These are phyloP conservation scores for Conticribra guillardii DNA, from an alignment of 108 stramenopile genomes.

Conservation along the genomic window DNA sequence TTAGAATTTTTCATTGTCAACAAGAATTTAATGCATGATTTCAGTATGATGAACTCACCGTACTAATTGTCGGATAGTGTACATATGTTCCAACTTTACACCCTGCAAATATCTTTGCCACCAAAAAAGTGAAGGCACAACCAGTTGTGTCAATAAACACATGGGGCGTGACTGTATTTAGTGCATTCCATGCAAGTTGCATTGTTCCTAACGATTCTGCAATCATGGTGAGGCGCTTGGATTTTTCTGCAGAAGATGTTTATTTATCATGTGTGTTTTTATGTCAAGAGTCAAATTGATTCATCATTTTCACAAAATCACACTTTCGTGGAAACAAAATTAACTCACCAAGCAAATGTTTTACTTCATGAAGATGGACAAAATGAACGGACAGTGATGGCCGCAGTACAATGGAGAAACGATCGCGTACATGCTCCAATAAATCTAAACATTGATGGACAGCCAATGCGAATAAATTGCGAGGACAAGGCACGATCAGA, in stretches of 20 bases:
- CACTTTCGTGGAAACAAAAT: constrained; percentile 10
- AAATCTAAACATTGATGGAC: no score
- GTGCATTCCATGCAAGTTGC: constrained; percentile 71
- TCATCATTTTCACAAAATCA: constrained; percentile 41
- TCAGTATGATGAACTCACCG: no score
- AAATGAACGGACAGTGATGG: constrained; percentile 51
- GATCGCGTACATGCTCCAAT: constrained; percentile 41
- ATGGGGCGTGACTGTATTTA: constrained; percentile 66
- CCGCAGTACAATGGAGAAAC: constrained; percentile 50
- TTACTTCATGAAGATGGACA: constrained; percentile 62
- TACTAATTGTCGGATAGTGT: constrained; percentile 97
- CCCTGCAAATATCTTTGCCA: constrained; percentile 69
- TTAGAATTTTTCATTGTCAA: no score
- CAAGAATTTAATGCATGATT: no score
- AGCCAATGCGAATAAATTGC: no score
- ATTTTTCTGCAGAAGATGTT: constrained; percentile 42
- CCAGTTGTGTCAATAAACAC: constrained; percentile 96
- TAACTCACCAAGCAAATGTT: constrained; percentile 29
- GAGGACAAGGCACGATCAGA: no score
- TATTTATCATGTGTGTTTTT: no score
- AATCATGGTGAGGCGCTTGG: constrained; percentile 78
- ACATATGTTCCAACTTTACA: constrained; percentile 89
- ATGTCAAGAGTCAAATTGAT: no score
- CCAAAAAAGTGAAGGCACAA: constrained; percentile 91
- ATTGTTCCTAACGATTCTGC: constrained; percentile 90